Base-by-base conservation (phyloP, 2,329 filamentous ascomycete species). In the Apiospora pterosperma region DNA sequence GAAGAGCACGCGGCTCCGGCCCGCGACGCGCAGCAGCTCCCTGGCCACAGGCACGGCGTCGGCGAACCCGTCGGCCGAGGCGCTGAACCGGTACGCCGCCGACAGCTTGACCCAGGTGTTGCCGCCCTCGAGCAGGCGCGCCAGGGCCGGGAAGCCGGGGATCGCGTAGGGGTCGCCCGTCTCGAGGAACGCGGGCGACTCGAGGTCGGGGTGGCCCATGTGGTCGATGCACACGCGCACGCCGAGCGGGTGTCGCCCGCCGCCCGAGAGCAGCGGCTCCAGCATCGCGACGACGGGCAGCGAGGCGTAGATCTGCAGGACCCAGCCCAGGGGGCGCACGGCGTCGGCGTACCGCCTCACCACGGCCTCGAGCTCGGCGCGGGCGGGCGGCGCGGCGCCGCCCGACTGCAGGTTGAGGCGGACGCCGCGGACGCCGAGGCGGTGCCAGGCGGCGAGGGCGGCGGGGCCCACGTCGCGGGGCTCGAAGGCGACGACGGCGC, bases 391-490 rank as follows among this genome's bases (percentile, higher is more conserved):
- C 72, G 59, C 85, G 72, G 2, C 75, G 63, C 71, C 79, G 76
- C 4, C 81, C 81, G 85, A 88, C 66, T 85, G 81, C 25, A 89
- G 76, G 70, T 90, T 90, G 41, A 89, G 70, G 19, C 87, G 80
- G 7, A 88, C 82, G 10, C 86, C 87, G 39, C 87, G 80, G 0
- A 88, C 86, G 1, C 87, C 87, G 5, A 85, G 72, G 0, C 71
- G 67, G 5, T 62, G 39, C 60, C 60, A 62, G n/a, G n/a, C n/a
- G n/a, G n/a, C n/a, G n/a, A n/a, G n/a, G n/a, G n/a, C n/a, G n/a
- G n/a, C n/a, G n/a, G n/a, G n/a, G n/a, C n/a, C n/a, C n/a, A n/a
- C n/a, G 3, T 67, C 74, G 1, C 73, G 72, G 0, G 85, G 82
- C 64, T 89, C 83, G 68, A 89, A 82, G 7, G 80, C 79, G 3